Conservation (phyloP, 345 rosid genomes). For the Citrus hindsii region DNA sequence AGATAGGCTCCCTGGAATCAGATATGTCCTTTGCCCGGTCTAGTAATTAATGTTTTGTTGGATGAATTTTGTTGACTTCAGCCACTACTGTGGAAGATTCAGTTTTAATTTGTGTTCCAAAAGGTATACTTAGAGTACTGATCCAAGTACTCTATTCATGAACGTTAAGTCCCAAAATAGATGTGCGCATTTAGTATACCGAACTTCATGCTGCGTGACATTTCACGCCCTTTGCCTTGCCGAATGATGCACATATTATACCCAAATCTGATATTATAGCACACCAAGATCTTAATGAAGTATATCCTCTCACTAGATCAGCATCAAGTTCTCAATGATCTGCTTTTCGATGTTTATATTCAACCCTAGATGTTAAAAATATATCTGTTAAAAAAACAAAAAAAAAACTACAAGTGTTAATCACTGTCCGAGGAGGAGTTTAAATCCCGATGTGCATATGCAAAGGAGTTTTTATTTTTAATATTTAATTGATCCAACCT, state of each 20-base stretch:
- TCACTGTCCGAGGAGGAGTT: too few relatives aligned
- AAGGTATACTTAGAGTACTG: background rate
- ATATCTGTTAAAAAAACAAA: too few relatives aligned
- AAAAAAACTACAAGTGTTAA: too few relatives aligned
- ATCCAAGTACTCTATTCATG: background rate
- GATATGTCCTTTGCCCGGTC: background rate
- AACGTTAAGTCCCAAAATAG: background rate
- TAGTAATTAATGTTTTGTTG: constrained; percentile 4
- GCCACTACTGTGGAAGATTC: background rate
- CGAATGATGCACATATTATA: background rate
- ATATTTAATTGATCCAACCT: too few relatives aligned
- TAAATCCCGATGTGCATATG: too few relatives aligned
- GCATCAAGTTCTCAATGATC: background rate
- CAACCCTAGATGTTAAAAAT: background rate
- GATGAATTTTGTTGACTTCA: constrained; percentile 5
- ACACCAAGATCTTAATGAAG: background rate
- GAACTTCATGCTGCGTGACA: background rate
- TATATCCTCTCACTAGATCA: background rate
- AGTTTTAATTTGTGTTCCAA: background rate
- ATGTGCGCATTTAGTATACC: background rate
- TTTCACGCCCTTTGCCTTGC: background rate
- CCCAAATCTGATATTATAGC: background rate
- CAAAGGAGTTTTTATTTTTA: too few relatives aligned
- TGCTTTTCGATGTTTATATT: background rate
- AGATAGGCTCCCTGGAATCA: background rate